Evolutionary conservation across 257 asterid species (phyloP), one percentile per base, ranked within the genome.

Genomic region (Ligustrum vulgare): DNA sequence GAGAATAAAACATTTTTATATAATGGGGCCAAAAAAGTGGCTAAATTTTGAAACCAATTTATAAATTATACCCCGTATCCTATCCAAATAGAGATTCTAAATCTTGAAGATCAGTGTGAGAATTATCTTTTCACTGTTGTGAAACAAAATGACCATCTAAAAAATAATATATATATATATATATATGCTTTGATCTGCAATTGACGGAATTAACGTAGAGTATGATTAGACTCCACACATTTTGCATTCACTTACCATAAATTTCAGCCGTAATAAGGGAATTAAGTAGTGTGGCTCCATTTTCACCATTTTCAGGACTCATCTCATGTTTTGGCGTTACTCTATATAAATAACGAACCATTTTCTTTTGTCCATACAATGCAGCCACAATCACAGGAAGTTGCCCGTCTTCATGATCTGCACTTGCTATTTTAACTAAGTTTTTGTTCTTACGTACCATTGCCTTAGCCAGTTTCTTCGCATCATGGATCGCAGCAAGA

Each of bases 311-410:
- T 16, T 43, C 82, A 0, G 86, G 86, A 51, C 79, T 77, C 2
- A 81, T 67, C 68, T 67, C 72, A 4, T 51, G 67, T 34, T 80
- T 71, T 9, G 84, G 86, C 10, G 87, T 86, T 56, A 54, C 72
- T 16, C 4, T 2, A 65, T 73, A 86, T 8, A 86, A 76, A 75
- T 79, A 81, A 13, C 32, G 83, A 60, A 79, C 86, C 83, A 81
- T 83, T 0, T 23, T 22, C 71, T 81, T 79, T 15, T 79, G 82
- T n/a, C 87, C 85, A 37, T 83, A 83, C 56, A 76, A 41, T 4
- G 86, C 87, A 43, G 86, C 89, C 58, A 83, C 83, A 49, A 79
- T 81, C n/a, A 86, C 87, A 13, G 90, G 90, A 62, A 86, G 87
- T 2, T 79, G 86, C 18, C 90, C 90, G 13, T 86, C 86, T 1